Base-by-base conservation (phyloP, 1,284 basidiomycete genomes). In the Malassezia globosa region DNA sequence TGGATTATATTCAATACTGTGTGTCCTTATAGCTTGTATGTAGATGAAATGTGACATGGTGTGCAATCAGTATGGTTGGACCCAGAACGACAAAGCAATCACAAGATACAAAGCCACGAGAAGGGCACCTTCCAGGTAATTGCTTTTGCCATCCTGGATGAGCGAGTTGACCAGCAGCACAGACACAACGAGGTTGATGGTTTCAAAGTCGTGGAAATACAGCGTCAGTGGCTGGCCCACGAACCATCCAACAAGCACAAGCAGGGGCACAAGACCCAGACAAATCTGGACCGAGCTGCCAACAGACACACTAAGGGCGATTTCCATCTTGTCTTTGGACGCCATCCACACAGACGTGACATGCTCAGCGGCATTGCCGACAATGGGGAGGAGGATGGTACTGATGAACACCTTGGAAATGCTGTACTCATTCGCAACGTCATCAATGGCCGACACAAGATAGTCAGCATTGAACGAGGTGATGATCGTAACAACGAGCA, bases 301-400 rank as follows among this genome's bases (percentile, higher is more conserved):
- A 79, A 95, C 83, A 48, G 85, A 85, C 53, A 95, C 86, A 3
- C 82, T 82, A 55, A 94, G 85, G 1, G 58, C 55, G 45, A 71
- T 67, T 33, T 71, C 68, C 66, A 71, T 68, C 50, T 69, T 69
- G 63, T 60, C 58, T 53, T 69, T 69, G 34, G 48, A 45, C 8
- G 63, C 68, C 59, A 63, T 66, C 51, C 64, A 64, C 25, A 68
- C 60, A 11, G 63, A 61, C 5, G 68, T 71, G 21, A 66, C 53
- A 46, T 71, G 68, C 49, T 71, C 68, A 8, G 68, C 66, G 36
- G 75, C 76, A 59, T 87, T 89, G 37, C 85, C 84, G 40, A 87
- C 85, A 26, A 78, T 73, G 16, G 89, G 90, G 11, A 95, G 77
- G 11, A 95, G 73, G 57, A 95, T 88, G 23, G 58, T 62, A 19